Conservation (phyloP, 148 eudicot species). For the Rhododendron griersonianum region DNA sequence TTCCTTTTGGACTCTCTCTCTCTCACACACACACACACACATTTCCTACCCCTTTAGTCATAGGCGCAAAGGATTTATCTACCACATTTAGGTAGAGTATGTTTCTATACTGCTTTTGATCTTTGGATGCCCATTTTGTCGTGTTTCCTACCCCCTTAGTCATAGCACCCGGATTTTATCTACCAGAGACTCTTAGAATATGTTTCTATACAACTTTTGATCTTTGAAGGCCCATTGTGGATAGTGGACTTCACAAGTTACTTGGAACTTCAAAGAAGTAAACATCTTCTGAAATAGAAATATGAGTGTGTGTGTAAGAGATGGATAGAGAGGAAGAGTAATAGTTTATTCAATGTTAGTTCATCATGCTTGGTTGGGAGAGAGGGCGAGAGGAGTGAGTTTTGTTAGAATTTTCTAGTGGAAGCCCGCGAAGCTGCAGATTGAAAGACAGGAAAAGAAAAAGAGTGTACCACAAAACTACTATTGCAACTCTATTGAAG, state of each 20-base stretch:
- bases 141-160: neutral
- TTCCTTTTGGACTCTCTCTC: neutral
- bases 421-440: neutral
- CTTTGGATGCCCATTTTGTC: neutral
- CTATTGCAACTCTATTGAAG: neutral
- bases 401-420: neutral
- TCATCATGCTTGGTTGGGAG: neutral
- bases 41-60: neutral
- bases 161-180: neutral
- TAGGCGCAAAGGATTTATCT: neutral
- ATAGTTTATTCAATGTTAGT: neutral
- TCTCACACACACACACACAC: neutral
- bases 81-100: neutral
- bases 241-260: neutral
- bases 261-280: neutral
- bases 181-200: neutral
- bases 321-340: neutral
- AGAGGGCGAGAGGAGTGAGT: neutral
- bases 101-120: neutral
- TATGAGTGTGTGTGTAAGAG: neutral
- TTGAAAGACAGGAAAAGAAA: neutral
- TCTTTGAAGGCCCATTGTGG: neutral
- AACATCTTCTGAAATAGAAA: neutral
- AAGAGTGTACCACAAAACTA: neutral
- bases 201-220: neutral